Percentiles rank a stretch among this genome's conserved stretches.
phyloP scores from a whole-genome alignment of 139 green algal genomes.

The Picochlorum costavermella region DNA sequence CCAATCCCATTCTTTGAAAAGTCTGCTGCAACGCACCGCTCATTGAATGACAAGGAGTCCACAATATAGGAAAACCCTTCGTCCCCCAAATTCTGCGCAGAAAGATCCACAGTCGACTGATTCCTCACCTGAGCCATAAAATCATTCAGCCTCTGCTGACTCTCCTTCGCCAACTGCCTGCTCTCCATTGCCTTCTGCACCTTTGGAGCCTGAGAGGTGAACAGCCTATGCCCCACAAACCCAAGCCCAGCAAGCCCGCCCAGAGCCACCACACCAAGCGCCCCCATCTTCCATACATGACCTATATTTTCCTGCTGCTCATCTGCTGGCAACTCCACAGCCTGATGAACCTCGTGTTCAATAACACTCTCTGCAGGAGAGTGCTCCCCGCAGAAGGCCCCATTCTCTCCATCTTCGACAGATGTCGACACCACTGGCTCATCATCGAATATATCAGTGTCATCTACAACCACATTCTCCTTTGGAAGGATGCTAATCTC shows the following conservation, averaged over 20 bases:
- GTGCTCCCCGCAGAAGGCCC: background rate
- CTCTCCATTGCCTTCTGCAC: conserved; percentile 37
- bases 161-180: conserved; percentile 57
- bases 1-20: conserved; percentile 89
- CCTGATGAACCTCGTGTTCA: conserved; percentile 1
- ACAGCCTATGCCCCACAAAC: conserved; percentile 30
- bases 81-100: conserved; percentile 78
- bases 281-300: conserved; percentile 21
- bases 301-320: conserved; percentile 14
- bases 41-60: conserved; percentile 88
- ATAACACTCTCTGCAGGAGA: background rate
- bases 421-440: conserved; percentile 1
- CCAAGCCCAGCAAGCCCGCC: conserved; percentile 19
- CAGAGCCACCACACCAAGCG: conserved; percentile 23
- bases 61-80: conserved; percentile 80
- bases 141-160: conserved; percentile 57
- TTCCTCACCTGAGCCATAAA: conserved; percentile 63
- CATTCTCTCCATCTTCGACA: background rate
- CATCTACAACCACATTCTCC: background rate
- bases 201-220: conserved; percentile 27
- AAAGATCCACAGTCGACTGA: conserved; percentile 58
- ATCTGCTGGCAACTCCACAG: background rate
- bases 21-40: conserved; percentile 59
- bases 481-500: background rate
- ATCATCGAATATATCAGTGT: background rate